Percentiles rank a stretch among this genome's conserved stretches.
Evolutionary conservation across 768 basidiomycete genomes (phyloP).

Genomic region (Gelatoporia subvermispora): DNA sequence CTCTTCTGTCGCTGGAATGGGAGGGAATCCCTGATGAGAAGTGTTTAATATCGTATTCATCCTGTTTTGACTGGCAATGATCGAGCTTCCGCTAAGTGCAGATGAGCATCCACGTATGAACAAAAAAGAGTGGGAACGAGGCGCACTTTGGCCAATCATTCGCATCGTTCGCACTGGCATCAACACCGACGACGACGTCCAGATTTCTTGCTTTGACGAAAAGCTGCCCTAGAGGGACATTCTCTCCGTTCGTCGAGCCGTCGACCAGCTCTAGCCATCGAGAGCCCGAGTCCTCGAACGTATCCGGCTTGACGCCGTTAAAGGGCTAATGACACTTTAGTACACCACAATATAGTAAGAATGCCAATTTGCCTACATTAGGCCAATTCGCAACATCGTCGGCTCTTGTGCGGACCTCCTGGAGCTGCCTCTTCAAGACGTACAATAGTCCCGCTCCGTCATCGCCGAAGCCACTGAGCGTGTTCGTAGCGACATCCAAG

Average conservation of each 20-base stretch:
- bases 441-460: conserved; percentile 40
- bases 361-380: conserved; percentile 29
- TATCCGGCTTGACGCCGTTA: conserved; percentile 39
- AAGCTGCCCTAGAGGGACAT: conserved; percentile 64
- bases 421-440: conserved; percentile 41
- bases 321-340: conserved; percentile 29
- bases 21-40: conserved; percentile 37
- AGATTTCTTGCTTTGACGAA: conserved; percentile 58
- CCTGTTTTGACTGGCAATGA: conserved; percentile 40
- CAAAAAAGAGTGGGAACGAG: neutral
- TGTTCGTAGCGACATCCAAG: conserved; percentile 40
- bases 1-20: conserved; percentile 45
- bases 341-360: neutral
- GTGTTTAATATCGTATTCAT: conserved; percentile 41
- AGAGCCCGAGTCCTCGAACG: conserved; percentile 47
- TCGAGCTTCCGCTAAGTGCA: conserved; percentile 47
- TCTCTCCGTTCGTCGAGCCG: conserved; percentile 61
- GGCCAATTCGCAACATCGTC: conserved; percentile 70
- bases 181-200: conserved; percentile 70
- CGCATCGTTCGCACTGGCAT: conserved; percentile 49
- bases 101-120: neutral
- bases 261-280: conserved; percentile 60
- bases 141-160: conserved; percentile 67
- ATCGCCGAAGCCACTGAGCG: conserved; percentile 32
- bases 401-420: conserved; percentile 43